Evolutionary conservation across 1,284 basidiomycete species (phyloP).

Genomic region (Sporisorium exsertum): DNA sequence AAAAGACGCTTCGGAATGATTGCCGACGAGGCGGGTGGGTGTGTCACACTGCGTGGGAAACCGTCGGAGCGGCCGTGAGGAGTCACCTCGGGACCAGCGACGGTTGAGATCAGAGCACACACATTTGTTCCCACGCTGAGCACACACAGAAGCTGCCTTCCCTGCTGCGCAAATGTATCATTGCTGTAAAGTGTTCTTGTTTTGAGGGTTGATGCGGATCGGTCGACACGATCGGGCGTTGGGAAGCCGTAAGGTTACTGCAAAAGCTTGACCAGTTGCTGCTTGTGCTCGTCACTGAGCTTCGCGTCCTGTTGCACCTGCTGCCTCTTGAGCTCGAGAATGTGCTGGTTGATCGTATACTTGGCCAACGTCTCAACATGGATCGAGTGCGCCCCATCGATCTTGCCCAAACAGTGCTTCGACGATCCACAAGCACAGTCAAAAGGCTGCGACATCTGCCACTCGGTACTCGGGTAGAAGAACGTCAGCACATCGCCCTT

Average conservation of each 20-base stretch:
- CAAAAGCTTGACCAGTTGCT: conserved; percentile 2
- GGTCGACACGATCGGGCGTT: too few species aligned
- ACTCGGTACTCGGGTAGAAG: conserved; percentile 67
- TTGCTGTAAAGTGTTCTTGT: not conserved
- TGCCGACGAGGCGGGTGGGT: not conserved
- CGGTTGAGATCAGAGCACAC: too few species aligned
- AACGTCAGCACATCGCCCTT: conserved; percentile 62
- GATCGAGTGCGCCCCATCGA: conserved; percentile 58
- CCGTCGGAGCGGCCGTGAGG: not conserved
- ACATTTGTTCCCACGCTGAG: not conserved
- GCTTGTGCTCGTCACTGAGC: conserved; percentile 1
- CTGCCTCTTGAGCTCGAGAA: conserved; percentile 49
- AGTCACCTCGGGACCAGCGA: too few species aligned
- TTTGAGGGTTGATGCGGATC: too few species aligned
- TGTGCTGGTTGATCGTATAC: conserved; percentile 64
- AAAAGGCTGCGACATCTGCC: conserved; percentile 66
- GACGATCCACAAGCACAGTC: conserved; percentile 53
- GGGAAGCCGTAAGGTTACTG: too few species aligned
- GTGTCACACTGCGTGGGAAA: not conserved
- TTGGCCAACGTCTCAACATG: conserved; percentile 19
- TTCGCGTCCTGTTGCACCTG: conserved; percentile 20
- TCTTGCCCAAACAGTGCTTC: conserved; percentile 48
- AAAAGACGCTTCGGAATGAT: not conserved
- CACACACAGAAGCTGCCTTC: not conserved
- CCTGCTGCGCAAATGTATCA: not conserved